Percentiles rank a stretch among this genome's conserved stretches.
These are phyloP conservation scores for Rubus parviflorus DNA, from an alignment of 306 rosid species.

Conservation along the genomic window DNA sequence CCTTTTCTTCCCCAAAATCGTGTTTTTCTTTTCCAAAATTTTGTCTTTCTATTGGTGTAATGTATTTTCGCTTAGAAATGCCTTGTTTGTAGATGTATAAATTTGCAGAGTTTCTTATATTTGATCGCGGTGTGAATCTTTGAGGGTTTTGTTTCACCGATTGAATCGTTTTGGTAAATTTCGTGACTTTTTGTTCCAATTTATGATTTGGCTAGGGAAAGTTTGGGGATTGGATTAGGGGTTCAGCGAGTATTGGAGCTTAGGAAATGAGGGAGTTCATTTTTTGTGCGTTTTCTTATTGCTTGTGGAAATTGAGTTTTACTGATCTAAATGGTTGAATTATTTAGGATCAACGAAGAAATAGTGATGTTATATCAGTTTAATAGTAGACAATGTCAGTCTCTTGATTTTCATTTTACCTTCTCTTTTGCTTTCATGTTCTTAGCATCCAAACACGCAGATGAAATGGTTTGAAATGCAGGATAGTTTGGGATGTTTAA, in stretches of 20 bases:
- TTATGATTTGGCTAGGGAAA: background rate
- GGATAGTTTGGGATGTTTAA: background rate
- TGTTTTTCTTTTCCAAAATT: background rate
- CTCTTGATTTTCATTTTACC: background rate
- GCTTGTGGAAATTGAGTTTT: background rate
- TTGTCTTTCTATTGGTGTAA: background rate
- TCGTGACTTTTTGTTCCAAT: background rate
- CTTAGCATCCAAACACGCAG: background rate
- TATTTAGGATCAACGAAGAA: background rate
- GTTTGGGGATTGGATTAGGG: background rate
- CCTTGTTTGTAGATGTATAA: background rate
- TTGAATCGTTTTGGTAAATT: constrained; percentile 3
- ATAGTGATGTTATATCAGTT: background rate
- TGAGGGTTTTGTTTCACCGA: background rate
- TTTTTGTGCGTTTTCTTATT: background rate
- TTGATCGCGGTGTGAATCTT: constrained; percentile 3
- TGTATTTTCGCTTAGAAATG: background rate
- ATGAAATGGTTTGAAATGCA: background rate
- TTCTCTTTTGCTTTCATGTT: too few species aligned
- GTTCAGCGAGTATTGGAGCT: background rate
- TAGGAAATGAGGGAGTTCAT: too few species aligned
- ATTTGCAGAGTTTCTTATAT: background rate
- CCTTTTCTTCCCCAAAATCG: background rate
- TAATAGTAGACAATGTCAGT: background rate
- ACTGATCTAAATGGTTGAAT: background rate